Evolutionary conservation across 148 eudicot genomes (phyloP), one percentile per base, ranked within the genome.

Genomic region (Polygonum maritimum): DNA sequence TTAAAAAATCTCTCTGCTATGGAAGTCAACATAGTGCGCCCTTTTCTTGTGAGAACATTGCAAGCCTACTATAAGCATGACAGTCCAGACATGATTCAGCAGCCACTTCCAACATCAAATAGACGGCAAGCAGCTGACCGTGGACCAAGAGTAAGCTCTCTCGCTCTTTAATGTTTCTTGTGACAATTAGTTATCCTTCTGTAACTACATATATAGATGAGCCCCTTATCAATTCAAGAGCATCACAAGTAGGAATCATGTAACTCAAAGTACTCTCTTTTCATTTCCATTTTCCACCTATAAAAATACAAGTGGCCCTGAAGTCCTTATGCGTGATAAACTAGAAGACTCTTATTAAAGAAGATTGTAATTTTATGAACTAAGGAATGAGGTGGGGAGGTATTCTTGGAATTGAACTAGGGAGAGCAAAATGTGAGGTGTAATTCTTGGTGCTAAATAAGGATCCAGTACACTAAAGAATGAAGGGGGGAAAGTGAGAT

Each of bases 21-120:
- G 98, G 98, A 92, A 85, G 98, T 91, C 85, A 94, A 94, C 79
- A 86, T 90, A 80, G 91, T 92, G 74, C 89, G 98, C 10, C 98
- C 97, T 63, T 94, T 94, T 80, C 86, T 92, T 18, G 88, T 92
- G 72, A 86, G 89, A 70, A 90, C 97, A 73, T 87, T 94, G 26
- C 88, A 89, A 83, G 89, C 97, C 41, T 91, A 91, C 83, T 90
- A 88, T 77, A 89, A 90, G 90, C 92, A 89, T 21, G 92, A 85
- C 75, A 90, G 90, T 85, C 91, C 97, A 33, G 92, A 94, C 74
- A 85, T 92, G 89, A 88, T 87, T 71, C 90, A 87, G 78, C 97
- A 92, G 76, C 81, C 92, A 51, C 84, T 76, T 65, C 78, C 81
- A 54, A 78, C 81, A 73, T 51, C 96, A 7, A 80, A 80, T 69